These are phyloP conservation scores for Torulaspora pretoriensis DNA, from an alignment of 1,139 yeast species.

Conservation along the genomic window DNA sequence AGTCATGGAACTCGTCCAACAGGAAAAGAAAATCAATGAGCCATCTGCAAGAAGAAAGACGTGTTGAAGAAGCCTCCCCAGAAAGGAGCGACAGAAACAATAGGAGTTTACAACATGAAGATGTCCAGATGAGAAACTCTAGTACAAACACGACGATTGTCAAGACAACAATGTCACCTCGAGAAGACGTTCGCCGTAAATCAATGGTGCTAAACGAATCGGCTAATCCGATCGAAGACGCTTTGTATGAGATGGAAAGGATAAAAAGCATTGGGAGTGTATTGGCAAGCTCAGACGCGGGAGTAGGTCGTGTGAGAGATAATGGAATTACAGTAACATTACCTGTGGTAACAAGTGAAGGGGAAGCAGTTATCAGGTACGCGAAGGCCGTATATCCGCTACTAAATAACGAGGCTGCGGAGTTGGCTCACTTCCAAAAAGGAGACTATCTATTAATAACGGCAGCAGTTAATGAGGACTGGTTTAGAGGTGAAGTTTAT, in stretches of 20 bases:
- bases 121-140: conserved; percentile 7
- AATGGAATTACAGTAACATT: conserved; percentile 30
- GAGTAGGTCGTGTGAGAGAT: conserved; percentile 27
- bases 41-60: conserved; percentile 16
- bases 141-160: conserved; percentile 19
- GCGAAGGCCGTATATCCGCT: conserved; percentile 34
- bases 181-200: conserved; percentile 22
- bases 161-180: conserved; percentile 8
- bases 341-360: conserved; percentile 27
- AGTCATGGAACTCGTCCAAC: conserved; percentile 36
- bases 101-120: conserved; percentile 2
- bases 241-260: conserved; percentile 30
- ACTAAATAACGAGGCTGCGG: conserved; percentile 29
- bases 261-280: conserved; percentile 21
- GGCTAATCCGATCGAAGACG: conserved; percentile 28
- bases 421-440: conserved; percentile 30
- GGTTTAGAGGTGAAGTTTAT: conserved; percentile 36
- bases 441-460: conserved; percentile 34
- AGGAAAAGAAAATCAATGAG: conserved; percentile 34
- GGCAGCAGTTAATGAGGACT: conserved; percentile 32
- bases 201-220: conserved; percentile 26
- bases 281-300: conserved; percentile 17
- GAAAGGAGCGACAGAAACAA: conserved; percentile 5
- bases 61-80: conserved; percentile 5
- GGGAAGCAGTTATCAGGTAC: conserved; percentile 28